Evolutionary conservation across 2,329 filamentous ascomycete species (phyloP), one percentile per base, ranked within the genome.

Genomic region (Pseudocercospora ulei): DNA sequence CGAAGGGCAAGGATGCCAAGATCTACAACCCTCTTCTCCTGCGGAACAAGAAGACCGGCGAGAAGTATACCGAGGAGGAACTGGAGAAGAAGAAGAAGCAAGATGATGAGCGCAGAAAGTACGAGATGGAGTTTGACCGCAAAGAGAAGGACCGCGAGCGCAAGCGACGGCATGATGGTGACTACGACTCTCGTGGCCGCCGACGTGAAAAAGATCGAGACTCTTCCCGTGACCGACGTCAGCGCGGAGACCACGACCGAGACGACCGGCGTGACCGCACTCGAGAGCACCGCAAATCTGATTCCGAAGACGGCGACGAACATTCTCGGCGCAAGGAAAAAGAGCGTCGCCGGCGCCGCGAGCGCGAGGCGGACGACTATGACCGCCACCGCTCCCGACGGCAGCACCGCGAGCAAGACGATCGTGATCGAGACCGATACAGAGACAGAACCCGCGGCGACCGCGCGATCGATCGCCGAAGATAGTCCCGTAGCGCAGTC

Each of bases 1-100:
- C 69, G 8, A 70, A 69, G 61, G 65, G 69, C 37, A 67, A 66
- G 43, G 71, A 72, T 40, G 72, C 73, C 53, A 68, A 68, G 41
- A 64, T 72, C 4, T 80, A 79, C 55, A 75, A 73, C 48, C 77
- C 77, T 0, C 66, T 81, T 2, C 61, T 75, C 37, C 63, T 80
- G 59, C 65, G 67, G 39, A 77, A 78, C 55, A 75, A 72, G 51
- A 65, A 66, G 45, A 80, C 76, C 0, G 76, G 76, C 7, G 72
- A 78, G 60, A 63, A 69, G 35, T 65, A 78, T 23, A 76, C 73
- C 0, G 74, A 79, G 56, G 73, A 77, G 39, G 76, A 79, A 51
- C 59, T 78, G 9, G 67, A 73, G 49, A 49, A 51, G 46, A 53
- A 53, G 41, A 47, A 51, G 31, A 47, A 51, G 29, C 60, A 59